Percentiles rank a stretch among this genome's conserved stretches.
These are phyloP conservation scores for Waltiozyma sp. DNA, from an alignment of 1,139 yeast species.

Conservation along the genomic window DNA sequence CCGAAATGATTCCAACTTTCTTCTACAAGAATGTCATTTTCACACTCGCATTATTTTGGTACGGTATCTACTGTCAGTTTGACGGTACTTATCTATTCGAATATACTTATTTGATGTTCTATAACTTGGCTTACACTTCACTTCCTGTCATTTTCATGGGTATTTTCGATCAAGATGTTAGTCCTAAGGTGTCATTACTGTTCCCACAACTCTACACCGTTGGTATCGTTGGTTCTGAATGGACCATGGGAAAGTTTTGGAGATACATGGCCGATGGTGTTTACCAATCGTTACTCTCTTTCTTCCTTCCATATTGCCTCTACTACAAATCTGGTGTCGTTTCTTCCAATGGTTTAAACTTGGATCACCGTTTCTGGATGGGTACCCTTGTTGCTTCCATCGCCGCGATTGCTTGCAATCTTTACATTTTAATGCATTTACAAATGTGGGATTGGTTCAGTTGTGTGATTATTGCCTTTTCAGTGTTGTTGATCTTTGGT, in stretches of 20 bases:
- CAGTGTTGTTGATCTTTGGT: conserved; percentile 57
- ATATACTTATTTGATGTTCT: conserved; percentile 84
- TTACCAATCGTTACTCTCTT: conserved; percentile 77
- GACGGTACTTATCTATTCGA: conserved; percentile 91
- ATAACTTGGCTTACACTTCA: conserved; percentile 90
- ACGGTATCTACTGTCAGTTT: conserved; percentile 71
- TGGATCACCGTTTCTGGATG: conserved; percentile 79
- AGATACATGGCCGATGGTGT: conserved; percentile 79
- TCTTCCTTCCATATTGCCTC: conserved; percentile 75
- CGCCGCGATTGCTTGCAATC: conserved; percentile 69
- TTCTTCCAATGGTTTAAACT: conserved; percentile 47
- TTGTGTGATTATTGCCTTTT: conserved; percentile 45
- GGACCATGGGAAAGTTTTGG: conserved; percentile 73
- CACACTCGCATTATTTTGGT: conserved; percentile 86
- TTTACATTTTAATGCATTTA: conserved; percentile 72
- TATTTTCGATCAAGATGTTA: conserved; percentile 86
- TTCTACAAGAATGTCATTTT: conserved; percentile 89
- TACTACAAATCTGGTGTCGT: conserved; percentile 48
- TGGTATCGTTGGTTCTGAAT: conserved; percentile 76
- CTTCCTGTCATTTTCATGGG: conserved; percentile 88
- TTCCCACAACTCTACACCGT: conserved; percentile 86
- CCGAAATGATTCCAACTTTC: conserved; percentile 91
- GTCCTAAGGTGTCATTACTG: conserved; percentile 64
- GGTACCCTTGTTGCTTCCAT: conserved; percentile 76
- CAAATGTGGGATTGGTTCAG: conserved; percentile 94